Evolutionary conservation across 2,329 filamentous ascomycete genomes (phyloP), one percentile per base, ranked within the genome.

Genomic region (Paramyrothecium sp.): DNA sequence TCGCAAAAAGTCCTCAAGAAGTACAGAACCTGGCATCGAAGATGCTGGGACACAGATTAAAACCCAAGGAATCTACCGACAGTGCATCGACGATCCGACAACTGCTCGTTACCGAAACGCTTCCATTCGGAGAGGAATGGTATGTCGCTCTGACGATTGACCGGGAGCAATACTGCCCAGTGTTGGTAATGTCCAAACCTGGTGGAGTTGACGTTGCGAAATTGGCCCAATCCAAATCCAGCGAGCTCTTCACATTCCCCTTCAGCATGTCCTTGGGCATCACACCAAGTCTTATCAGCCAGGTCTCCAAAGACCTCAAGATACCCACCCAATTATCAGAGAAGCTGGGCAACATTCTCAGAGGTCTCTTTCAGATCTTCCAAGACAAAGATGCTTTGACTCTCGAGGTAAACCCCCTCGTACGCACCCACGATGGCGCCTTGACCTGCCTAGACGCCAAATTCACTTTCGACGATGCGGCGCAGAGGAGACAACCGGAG

Each of bases 381-480:
- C 60, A 61, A 1, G 68, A 75, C 12, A 75, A 75, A 23, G 80
- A 84, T 53, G 81, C 79, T 0, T 79, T 73, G 5, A 66, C 75
- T 0, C 65, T 83, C 2, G 76, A 81, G 56, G 66, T 79, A 7
- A 72, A 75, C 34, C 67, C 76, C 0, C 64, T 81, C 0, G 69
- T 62, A 2, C 65, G 63, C 10, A 71, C 66, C 0, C 11, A 53
- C 0, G 64, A 73, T 1, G 69, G 69, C 0, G 51, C 54, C 0
- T 69, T 81, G 20, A 46, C 60, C 3, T 70, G 69, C 33, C 54
- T 69, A 1, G 71, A 75, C 38, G 73, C 80, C 0, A 73, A 70
- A 1, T 77, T 84, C 47, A 68, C 69, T 2, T 76, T 84, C 21
- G 82, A 85, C 62, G 74, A 83, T 46, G 75, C 78, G 0, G 78